A percentile compares a stretch with the other conserved stretches of the same genome.
phyloP scores from a whole-genome alignment of 2,329 filamentous ascomycete species.

The Chaetothyriales sp. region DNA sequence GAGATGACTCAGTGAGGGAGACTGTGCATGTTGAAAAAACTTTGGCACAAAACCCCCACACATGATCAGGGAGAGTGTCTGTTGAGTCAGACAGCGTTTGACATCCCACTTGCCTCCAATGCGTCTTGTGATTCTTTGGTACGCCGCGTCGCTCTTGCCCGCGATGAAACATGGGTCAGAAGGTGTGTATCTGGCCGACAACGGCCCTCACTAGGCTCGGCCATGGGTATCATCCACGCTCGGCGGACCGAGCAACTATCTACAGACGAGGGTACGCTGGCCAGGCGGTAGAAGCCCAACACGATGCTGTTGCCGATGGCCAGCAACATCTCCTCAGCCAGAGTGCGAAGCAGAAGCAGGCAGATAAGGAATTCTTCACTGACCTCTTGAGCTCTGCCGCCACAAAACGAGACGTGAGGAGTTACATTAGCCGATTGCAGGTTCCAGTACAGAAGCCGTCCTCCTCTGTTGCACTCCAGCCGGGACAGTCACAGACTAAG shows the following conservation, averaged over 20 bases:
- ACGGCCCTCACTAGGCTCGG: neutral
- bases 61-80: neutral
- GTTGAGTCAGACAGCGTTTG: neutral
- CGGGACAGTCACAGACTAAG: conserved; percentile 27
- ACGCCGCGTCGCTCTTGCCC: conserved; percentile 4
- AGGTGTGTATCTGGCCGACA: conserved; percentile 21
- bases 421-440: conserved; percentile 79
- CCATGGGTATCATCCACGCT: neutral
- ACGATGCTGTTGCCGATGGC: neutral
- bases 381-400: conserved; percentile 78
- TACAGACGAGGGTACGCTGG: neutral
- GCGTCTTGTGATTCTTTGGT: neutral
- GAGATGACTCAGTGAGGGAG: neutral
- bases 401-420: conserved; percentile 82
- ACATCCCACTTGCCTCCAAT: neutral
- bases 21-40: neutral
- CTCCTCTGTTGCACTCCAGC: conserved; percentile 14
- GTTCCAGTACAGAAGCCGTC: conserved; percentile 11
- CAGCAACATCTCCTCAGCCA: conserved; percentile 3
- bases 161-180: conserved; percentile 26
- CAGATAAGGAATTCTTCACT: conserved; percentile 64
- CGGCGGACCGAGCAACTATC: neutral
- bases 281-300: neutral
- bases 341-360: conserved; percentile 31
- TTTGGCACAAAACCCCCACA: neutral